phyloP scores from a whole-genome alignment of 2,329 filamentous ascomycete species.

The Botrytis fabae region DNA sequence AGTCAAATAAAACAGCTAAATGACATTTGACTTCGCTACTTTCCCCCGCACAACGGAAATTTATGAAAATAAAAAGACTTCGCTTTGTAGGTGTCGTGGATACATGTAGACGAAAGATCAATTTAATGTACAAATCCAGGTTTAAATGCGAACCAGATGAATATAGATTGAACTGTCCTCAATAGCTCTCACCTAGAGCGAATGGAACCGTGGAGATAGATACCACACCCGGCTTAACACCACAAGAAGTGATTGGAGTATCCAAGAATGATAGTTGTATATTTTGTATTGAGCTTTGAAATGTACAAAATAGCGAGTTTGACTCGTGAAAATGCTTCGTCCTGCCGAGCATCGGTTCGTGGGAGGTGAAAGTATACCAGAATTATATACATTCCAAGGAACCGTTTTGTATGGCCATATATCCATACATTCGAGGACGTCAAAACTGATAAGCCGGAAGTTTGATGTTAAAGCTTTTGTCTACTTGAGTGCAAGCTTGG shows the following conservation, averaged over 20 bases:
- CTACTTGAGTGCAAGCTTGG: neutral
- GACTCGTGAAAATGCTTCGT: neutral
- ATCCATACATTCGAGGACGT: neutral
- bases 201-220: no score
- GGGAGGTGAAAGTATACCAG: neutral
- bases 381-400: neutral
- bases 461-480: neutral
- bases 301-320: neutral
- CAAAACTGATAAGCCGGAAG: neutral
- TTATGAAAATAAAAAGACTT: neutral
- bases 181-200: no score
- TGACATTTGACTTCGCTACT: neutral
- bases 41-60: no score
- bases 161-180: no score
- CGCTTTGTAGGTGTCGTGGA: neutral
- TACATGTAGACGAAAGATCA: neutral
- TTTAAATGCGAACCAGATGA: neutral
- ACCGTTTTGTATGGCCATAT: neutral
- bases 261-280: neutral
- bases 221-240: no score
- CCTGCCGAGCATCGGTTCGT: neutral
- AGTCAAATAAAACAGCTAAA: neutral
- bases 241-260: neutral
- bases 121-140: neutral
- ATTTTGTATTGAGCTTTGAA: neutral